Evolutionary conservation across 208 protist species (phyloP).

Genomic region (Trypanosomatidae sp.): DNA sequence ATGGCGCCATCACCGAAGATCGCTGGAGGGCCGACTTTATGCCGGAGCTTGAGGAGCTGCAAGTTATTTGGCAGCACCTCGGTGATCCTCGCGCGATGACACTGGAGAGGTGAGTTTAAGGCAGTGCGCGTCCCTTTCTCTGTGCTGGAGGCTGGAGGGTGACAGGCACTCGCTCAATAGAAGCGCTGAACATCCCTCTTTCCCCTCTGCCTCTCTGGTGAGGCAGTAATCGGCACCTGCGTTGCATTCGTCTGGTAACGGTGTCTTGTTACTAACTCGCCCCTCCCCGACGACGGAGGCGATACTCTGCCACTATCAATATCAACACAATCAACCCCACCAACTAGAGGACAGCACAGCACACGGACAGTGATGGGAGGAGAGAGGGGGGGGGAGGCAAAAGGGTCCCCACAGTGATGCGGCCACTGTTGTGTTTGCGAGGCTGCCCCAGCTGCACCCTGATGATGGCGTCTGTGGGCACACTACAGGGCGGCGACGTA

Average conservation of each 20-base stretch:
- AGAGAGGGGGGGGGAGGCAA: neutral
- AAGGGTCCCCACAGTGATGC: neutral
- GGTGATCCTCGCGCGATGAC: conserved; percentile 31
- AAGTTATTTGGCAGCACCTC: conserved; percentile 32
- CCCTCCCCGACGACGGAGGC: neutral
- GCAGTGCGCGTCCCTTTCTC: neutral
- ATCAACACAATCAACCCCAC: neutral
- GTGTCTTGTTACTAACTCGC: neutral
- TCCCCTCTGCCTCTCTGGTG: neutral
- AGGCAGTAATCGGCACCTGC: neutral
- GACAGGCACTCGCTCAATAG: neutral
- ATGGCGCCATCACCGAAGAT: conserved; percentile 17
- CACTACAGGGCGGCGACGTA: neutral
- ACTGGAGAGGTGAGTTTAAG: neutral
- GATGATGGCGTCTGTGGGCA: neutral
- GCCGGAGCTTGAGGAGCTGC: conserved; percentile 50
- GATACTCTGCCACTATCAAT: neutral
- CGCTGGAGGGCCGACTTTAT: conserved; percentile 54
- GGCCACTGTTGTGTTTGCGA: neutral
- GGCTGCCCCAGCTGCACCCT: too few relatives aligned
- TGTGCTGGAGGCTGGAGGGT: neutral
- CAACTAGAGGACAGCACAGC: neutral
- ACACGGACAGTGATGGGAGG: neutral
- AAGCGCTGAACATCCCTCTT: neutral
- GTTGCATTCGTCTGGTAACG: neutral